These are phyloP conservation scores for Talaromyces sp. DNA, from an alignment of 2,329 filamentous ascomycete genomes.

Conservation along the genomic window DNA sequence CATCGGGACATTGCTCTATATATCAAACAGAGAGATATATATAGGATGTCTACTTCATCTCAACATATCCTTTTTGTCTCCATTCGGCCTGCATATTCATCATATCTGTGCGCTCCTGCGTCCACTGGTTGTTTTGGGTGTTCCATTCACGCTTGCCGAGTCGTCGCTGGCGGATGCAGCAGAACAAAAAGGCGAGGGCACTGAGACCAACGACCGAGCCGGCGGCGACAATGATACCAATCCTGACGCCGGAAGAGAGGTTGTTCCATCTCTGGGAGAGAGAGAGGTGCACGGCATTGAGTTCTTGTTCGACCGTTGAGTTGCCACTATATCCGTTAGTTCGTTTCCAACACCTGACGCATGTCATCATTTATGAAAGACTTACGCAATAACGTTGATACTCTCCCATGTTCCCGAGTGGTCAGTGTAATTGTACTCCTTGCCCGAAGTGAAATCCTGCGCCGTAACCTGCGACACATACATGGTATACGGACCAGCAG, in stretches of 20 bases:
- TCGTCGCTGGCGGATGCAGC: constrained; percentile 50
- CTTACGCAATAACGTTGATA: constrained; percentile 55
- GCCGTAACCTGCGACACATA: constrained; percentile 62
- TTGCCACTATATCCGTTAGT: constrained; percentile 56
- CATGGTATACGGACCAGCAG: constrained; percentile 68
- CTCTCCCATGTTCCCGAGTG: constrained; percentile 61
- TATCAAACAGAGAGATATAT: not conserved
- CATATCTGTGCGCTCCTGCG: constrained; percentile 38
- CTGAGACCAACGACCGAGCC: constrained; percentile 33
- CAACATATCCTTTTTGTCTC: constrained; percentile 35
- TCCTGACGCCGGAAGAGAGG: constrained; percentile 47
- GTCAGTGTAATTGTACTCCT: constrained; percentile 66
- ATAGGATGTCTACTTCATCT: constrained; percentile 16
- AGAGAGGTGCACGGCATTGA: constrained; percentile 35
- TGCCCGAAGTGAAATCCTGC: constrained; percentile 57
- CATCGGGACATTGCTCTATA: constrained; percentile 7
- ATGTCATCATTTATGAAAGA: not conserved
- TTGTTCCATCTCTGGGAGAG: constrained; percentile 43
- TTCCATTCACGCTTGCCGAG: constrained; percentile 50
- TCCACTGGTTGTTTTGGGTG: constrained; percentile 47
- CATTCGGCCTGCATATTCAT: constrained; percentile 39
- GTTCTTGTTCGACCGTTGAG: constrained; percentile 46
- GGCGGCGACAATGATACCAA: constrained; percentile 44
- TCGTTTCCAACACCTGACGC: not conserved
- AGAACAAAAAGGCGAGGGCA: constrained; percentile 42